These are phyloP conservation scores for Vigna radiata DNA, from an alignment of 306 rosid species.

Conservation along the genomic window DNA sequence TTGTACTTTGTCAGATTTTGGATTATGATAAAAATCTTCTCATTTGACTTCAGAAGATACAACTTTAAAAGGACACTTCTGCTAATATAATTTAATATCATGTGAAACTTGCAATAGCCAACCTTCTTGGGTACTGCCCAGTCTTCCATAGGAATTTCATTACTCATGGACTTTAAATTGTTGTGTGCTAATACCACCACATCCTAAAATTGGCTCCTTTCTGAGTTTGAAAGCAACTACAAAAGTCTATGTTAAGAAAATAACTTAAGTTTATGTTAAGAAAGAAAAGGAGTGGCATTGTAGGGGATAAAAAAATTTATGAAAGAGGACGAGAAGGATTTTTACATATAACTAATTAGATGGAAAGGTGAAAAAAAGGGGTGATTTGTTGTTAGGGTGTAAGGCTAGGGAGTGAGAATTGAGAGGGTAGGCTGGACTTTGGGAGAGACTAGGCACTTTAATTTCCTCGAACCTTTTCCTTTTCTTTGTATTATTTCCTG, in stretches of 20 bases:
- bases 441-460: neutral
- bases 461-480: neutral
- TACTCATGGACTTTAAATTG: conserved; percentile 15
- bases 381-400: neutral
- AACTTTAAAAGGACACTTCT: conserved; percentile 24
- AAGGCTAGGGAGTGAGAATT: neutral
- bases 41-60: conserved; percentile 7
- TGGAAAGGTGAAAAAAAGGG: neutral
- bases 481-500: neutral
- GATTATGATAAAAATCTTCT: conserved; percentile 22
- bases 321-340: neutral
- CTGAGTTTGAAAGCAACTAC: conserved; percentile 40
- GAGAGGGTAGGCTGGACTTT: neutral
- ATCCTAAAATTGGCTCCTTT: conserved; percentile 23
- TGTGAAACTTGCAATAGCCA: conserved; percentile 20
- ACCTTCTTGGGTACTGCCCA: conserved; percentile 1
- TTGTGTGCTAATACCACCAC: neutral
- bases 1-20: conserved; percentile 6
- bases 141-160: conserved; percentile 15
- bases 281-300: neutral
- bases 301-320: neutral
- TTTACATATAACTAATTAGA: neutral
- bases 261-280: neutral
- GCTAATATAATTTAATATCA: conserved; percentile 3
- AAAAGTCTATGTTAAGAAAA: neutral